Evolutionary conservation across 495 filamentous ascomycete species (phyloP), one percentile per base, ranked within the genome.

Genomic region (Glarea lozoyensis): DNA sequence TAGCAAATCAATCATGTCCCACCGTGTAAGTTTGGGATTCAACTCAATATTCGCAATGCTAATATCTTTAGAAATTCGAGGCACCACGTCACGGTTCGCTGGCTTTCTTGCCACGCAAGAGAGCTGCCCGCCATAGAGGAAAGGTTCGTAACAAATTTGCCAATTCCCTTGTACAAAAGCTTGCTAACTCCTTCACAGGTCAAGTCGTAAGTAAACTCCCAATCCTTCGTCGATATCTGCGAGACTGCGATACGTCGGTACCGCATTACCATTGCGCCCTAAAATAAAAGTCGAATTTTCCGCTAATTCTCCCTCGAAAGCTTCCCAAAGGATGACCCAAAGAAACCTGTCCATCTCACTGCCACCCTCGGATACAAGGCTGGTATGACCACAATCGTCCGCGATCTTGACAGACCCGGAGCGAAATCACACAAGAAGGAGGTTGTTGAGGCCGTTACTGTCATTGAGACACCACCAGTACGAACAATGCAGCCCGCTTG

Each of bases 371-470:
- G 93, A 66, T 99, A 99, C 83, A 99, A 99, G 86, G 93, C 93
- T 63, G 93, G 93, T 73, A 99, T 99, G 93, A 95, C 87, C 67
- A 99, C 93, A 55, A 89, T 97, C 72, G 93, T 99, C 66, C 93
- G 93, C 73, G 93, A 99, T 70, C 80, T 99, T 63, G 93, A 99
- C 79, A 84, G 93, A 65, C 93, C 93, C 47, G 93, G 93, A 70
- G 93, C 93, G 59, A 99, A 99, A 81, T 83, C 92, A 74, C 86
- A 99, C 81, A 97, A 97, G 86, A 97, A 97, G 84, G 93, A 99
- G 78, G 78, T 99, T 65, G 93, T 99, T 57, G 93, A 99, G 81
- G 93, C 93, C 60, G 88, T 87, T 60, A 93, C 92, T 60, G 81
- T 99, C 71, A 89, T 99, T 75, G 93, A 99, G 79, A 97, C 93